These are phyloP conservation scores for Pichia norvegensis DNA, from an alignment of 1,139 yeast species.

Conservation along the genomic window DNA sequence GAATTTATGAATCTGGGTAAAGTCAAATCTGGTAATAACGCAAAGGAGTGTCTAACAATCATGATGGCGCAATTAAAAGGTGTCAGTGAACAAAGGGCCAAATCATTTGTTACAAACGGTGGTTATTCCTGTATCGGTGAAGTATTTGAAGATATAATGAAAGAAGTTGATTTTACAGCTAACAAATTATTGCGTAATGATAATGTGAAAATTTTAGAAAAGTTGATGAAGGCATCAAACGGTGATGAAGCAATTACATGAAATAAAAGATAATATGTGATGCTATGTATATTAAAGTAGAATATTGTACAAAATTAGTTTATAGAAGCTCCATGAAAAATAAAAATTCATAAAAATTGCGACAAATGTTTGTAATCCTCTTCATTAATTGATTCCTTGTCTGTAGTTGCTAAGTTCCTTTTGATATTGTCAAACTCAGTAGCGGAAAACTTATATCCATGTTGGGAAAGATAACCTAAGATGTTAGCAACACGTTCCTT, in stretches of 20 bases:
- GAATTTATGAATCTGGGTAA: conserved; percentile 47
- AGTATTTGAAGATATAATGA: conserved; percentile 25
- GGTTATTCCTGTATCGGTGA: conserved; percentile 34
- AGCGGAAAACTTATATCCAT: conserved; percentile 40
- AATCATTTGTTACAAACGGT: conserved; percentile 22
- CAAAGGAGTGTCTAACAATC: conserved; percentile 39
- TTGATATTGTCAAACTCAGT: conserved; percentile 35
- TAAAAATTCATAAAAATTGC: background rate
- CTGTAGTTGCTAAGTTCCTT: conserved; percentile 37
- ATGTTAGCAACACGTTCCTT: conserved; percentile 57
- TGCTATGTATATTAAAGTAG: background rate
- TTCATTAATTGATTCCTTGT: conserved; percentile 36
- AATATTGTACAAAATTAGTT: background rate
- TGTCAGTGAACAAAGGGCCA: conserved; percentile 40
- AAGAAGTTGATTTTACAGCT: background rate
- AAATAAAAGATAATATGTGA: background rate
- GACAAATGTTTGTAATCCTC: conserved; percentile 33
- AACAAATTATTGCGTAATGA: conserved; percentile 16
- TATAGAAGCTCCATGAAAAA: background rate
- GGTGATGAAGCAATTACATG: background rate
- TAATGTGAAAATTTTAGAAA: conserved; percentile 11
- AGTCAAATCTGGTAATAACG: conserved; percentile 47
- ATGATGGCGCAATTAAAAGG: conserved; percentile 48
- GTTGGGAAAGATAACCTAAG: conserved; percentile 39
- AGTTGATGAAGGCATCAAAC: background rate